These are phyloP conservation scores for Tephrocybe sp. DNA, from an alignment of 768 basidiomycete species.

Conservation along the genomic window DNA sequence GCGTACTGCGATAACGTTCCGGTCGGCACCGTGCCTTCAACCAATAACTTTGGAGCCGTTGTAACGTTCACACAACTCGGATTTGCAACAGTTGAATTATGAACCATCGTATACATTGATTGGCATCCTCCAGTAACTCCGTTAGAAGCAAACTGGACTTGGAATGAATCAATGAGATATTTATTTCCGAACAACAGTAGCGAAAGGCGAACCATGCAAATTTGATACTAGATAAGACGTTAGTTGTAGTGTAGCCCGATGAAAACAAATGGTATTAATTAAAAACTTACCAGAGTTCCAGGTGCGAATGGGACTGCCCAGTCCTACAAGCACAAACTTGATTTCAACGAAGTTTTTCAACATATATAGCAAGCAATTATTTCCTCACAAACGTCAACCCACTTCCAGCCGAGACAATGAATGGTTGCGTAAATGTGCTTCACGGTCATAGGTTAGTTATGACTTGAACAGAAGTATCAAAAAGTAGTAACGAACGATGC, in stretches of 20 bases:
- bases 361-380: not conserved
- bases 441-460: not conserved
- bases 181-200: no score
- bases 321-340: constrained; percentile 28
- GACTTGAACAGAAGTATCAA: not conserved
- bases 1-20: constrained; percentile 44
- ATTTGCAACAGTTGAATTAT: constrained; percentile 30
- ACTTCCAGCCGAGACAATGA: constrained; percentile 38
- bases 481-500: constrained; percentile 33
- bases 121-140: constrained; percentile 55
- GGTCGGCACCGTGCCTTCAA: constrained; percentile 30
- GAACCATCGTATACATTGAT: constrained; percentile 44
- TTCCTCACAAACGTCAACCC: constrained; percentile 29
- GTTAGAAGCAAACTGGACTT: constrained; percentile 45
- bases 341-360: not conserved
- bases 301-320: constrained; percentile 50
- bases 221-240: constrained; percentile 42
- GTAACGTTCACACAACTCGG: constrained; percentile 44
- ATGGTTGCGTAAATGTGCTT: constrained; percentile 40
- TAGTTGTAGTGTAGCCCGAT: no score
- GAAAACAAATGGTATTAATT: not conserved
- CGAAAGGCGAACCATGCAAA: constrained; percentile 49
- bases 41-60: constrained; percentile 27
- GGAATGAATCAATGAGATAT: no score
- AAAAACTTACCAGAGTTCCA: constrained; percentile 33